phyloP scores from a whole-genome alignment of 2,329 filamentous ascomycete genomes.

The Neopestalotiopsis clavispora region DNA sequence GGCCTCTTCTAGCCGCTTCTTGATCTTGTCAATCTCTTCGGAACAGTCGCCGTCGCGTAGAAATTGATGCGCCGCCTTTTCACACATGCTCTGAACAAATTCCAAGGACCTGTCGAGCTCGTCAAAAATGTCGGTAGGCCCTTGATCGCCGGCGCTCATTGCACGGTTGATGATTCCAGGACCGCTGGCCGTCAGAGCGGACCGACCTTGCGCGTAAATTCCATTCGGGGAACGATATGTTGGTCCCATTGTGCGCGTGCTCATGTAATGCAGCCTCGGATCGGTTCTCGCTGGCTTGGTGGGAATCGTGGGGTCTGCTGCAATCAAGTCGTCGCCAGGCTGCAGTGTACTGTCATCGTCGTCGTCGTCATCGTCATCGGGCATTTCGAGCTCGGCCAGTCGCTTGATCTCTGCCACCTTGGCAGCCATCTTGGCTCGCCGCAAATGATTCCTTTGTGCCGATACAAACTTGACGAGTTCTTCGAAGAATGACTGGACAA shows the following conservation, averaged over 20 bases:
- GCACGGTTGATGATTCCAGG: conserved; percentile 30
- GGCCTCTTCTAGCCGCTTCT: conserved; percentile 67
- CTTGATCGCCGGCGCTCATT: conserved; percentile 23
- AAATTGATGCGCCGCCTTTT: conserved; percentile 87
- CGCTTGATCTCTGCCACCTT: conserved; percentile 71
- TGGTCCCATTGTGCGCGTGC: conserved; percentile 43
- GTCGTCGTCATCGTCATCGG: conserved; percentile 48
- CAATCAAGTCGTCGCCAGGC: conserved; percentile 30
- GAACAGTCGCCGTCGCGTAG: conserved; percentile 85
- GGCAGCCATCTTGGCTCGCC: conserved; percentile 85
- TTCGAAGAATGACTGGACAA: conserved; percentile 83
- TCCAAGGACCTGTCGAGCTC: conserved; percentile 80
- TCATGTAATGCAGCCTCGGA: conserved; percentile 42
- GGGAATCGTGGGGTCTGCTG: conserved; percentile 24
- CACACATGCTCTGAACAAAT: conserved; percentile 79
- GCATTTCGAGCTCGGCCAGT: conserved; percentile 63
- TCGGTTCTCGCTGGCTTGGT: conserved; percentile 23
- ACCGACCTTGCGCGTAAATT: conserved; percentile 28
- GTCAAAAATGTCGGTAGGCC: conserved; percentile 64
- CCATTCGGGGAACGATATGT: conserved; percentile 30
- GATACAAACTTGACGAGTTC: conserved; percentile 82
- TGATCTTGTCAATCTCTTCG: conserved; percentile 75
- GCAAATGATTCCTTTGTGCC: conserved; percentile 79
- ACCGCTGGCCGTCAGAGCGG: conserved; percentile 22
- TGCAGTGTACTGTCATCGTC: conserved; percentile 34